These are phyloP conservation scores for Penicillium sp. DNA, from an alignment of 2,329 filamentous ascomycete species.

Conservation along the genomic window DNA sequence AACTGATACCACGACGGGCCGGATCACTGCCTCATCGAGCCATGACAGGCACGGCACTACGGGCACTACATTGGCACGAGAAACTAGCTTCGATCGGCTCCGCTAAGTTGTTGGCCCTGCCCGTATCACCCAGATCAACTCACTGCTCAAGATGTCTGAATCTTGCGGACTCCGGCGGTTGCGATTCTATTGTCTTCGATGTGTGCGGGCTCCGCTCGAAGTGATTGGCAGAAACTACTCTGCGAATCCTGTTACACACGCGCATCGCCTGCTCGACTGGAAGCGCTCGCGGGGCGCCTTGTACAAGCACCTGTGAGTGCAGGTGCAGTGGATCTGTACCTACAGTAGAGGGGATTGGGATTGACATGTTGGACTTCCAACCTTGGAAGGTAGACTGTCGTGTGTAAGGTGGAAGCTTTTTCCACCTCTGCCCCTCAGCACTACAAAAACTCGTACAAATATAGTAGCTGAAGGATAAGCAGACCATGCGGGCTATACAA, in stretches of 20 bases:
- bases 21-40: neutral
- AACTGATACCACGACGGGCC: neutral
- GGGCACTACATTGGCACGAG: neutral
- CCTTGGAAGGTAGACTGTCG: neutral
- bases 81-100: neutral
- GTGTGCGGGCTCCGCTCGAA: no score
- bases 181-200: neutral
- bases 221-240: no score
- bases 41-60: slow-evolving; percentile 1
- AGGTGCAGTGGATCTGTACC: no score
- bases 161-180: neutral
- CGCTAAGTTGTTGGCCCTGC: neutral
- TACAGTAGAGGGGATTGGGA: no score
- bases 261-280: no score
- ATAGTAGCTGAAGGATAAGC: neutral
- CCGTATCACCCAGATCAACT: slow-evolving; percentile 3
- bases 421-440: neutral
- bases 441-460: neutral
- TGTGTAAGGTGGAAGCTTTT: neutral
- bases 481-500: neutral
- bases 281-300: neutral
- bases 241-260: no score
- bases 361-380: neutral
- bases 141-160: neutral
- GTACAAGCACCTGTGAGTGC: no score